Evolutionary conservation across 768 basidiomycete species (phyloP), one percentile per base, ranked within the genome.

Genomic region (Macrolepiota dolichaula): DNA sequence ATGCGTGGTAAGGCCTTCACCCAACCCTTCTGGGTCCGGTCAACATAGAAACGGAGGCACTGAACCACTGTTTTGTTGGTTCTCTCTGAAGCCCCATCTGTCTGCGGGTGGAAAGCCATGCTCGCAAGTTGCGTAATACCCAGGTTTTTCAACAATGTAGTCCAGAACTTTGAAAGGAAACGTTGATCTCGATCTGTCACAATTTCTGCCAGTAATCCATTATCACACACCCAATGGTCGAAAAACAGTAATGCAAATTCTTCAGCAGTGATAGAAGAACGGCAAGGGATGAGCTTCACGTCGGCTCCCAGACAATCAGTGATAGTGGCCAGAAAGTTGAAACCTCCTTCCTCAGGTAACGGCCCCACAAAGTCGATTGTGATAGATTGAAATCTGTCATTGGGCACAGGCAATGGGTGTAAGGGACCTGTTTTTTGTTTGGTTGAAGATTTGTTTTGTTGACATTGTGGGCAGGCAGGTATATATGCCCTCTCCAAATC

Each of bases 291-390:
- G 15, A 67, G 25, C 2, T 52, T 65, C 24, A 67, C 58, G 19
- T 67, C 65, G 1, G 53, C 32, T 2, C 59, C 59, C 7, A 55
- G 66, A 4, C 56, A 65, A 64, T 59, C 65, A 27, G 50, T 72
- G 47, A 44, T 68, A 62, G 35, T 63, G 0, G 68, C 17, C 1
- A 75, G 55, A 27, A 55, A 68, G 36, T 76, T 63, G 49, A 29
- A 71, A 0, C 73, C 74, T 1, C 69, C 36, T 13, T 77, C 73
- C 1, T 57, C 46, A 0, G 74, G 76, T 0, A 77, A 53, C 0
- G 74, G 77, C 0, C 76, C 76, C 12, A 78, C 63, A 50, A 78
- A 78, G 56, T 78, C 71, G 5, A 78, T 68, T 0, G 68, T 69
- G 0, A 80, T 60, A 0, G 69, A 72, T 0, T 67, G 1, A 35